Conservation (phyloP, 73 alveolate species). For the Paramecium pentaurelia region DNA sequence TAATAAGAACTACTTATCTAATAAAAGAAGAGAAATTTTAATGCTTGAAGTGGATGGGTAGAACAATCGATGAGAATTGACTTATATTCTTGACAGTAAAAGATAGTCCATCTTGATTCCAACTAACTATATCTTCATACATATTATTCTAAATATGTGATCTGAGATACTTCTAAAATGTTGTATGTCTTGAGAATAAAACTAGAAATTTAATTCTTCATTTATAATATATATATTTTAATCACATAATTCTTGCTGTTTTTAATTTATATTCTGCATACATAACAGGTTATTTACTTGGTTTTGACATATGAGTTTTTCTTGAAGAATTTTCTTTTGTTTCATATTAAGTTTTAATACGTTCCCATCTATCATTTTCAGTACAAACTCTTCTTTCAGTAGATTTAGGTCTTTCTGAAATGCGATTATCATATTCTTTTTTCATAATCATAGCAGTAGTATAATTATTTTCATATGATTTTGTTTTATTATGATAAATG, state of each 20-base stretch:
- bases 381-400: not conserved
- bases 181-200: slow-evolving; percentile 1
- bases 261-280: slow-evolving; percentile 33
- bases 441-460: not conserved
- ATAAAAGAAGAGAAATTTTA: slow-evolving; percentile 51
- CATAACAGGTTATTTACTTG: not conserved
- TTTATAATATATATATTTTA: not conserved
- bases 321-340: not conserved
- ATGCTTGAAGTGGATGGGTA: slow-evolving; percentile 57
- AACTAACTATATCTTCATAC: slow-evolving; percentile 47
- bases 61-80: slow-evolving; percentile 50
- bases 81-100: slow-evolving; percentile 39
- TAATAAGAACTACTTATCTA: not conserved
- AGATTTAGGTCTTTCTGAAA: not conserved
- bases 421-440: not conserved
- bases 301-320: not conserved
- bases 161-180: not conserved
- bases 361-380: not conserved
- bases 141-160: slow-evolving; percentile 10
- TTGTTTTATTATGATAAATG: not conserved
- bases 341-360: not conserved
- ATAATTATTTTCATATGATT: not conserved
- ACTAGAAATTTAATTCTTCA: not conserved
- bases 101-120: slow-evolving; percentile 58
- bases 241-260: slow-evolving; percentile 35